Evolutionary conservation across 495 filamentous ascomycete species (phyloP).

Genomic region (Pyrenopolyporus hunteri): DNA sequence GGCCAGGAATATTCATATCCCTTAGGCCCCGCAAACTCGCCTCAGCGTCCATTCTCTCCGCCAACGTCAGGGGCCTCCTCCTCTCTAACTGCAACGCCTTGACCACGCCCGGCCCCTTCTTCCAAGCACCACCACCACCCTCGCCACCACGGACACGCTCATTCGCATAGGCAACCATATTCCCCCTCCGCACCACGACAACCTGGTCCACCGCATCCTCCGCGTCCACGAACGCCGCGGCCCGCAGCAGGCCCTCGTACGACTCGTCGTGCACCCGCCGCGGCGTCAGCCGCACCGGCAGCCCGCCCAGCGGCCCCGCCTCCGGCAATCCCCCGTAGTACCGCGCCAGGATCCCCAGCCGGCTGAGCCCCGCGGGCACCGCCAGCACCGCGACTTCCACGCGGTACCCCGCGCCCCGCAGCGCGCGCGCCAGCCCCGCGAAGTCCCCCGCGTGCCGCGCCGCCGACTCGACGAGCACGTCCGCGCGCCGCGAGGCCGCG

Average conservation of each 20-base stretch:
- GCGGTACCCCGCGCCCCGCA: slow-evolving; percentile 30
- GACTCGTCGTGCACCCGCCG: slow-evolving; percentile 47
- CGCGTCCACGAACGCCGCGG: slow-evolving; percentile 42
- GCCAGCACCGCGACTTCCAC: slow-evolving; percentile 45
- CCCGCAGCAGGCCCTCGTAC: slow-evolving; percentile 38
- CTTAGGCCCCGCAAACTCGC: slow-evolving; percentile 35
- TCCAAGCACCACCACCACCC: slow-evolving; percentile 7
- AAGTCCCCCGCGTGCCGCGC: slow-evolving; percentile 45
- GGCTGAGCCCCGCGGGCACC: slow-evolving; percentile 41
- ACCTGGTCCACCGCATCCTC: slow-evolving; percentile 25
- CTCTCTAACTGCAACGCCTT: slow-evolving; percentile 38
- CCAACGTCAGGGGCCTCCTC: slow-evolving; percentile 29
- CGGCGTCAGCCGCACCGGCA: slow-evolving; percentile 47
- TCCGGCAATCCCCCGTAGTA: slow-evolving; percentile 40
- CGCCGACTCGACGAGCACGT: slow-evolving; percentile 46
- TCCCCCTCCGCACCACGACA: slow-evolving; percentile 39
- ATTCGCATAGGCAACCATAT: slow-evolving; percentile 32
- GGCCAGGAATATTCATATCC: slow-evolving; percentile 26
- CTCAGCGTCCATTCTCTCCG: slow-evolving; percentile 29
- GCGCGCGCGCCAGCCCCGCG: slow-evolving; percentile 31
- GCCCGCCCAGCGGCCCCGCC: slow-evolving; percentile 22
- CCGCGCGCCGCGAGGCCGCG: slow-evolving; percentile 22
- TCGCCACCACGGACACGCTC: slow-evolving; percentile 13
- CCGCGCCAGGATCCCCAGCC: slow-evolving; percentile 43
- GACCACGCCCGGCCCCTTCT: neutral